Base-by-base conservation (phyloP, 805 yeast species). In the Kodamaea neixiangensis region DNA sequence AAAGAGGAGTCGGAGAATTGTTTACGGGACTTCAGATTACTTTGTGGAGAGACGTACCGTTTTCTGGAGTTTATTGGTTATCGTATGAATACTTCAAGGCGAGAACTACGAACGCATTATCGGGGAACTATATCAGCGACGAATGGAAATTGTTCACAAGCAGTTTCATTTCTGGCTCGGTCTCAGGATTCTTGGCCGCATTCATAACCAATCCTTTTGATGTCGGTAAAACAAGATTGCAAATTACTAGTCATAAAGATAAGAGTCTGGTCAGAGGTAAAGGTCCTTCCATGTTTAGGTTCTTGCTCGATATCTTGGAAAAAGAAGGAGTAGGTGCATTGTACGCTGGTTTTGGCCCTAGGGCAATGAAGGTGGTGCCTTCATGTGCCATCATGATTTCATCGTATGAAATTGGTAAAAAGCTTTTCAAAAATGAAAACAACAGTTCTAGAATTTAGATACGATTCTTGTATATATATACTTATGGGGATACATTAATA, bases 301-400 rank as follows among this genome's bases (percentile, higher is more conserved):
- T 80, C 65, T 76, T 94, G 69, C 62, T 67, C 25, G 74, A 77
- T 20, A 92, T 94, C 34, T 76, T 81, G 48, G 76, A 67, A 57
- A 77, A 71, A 17, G 99, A 94, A 67, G 99, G 99, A 0, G 44
- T 81, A n/a, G 64, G 75, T 3, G 93, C 97, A 0, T 71, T 94
- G n/a, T 94, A 87, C 63, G 88, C 89, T 34, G 99, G 99, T 0
- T 70, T 91, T 35, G 74, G 81, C 1, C 98, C 98, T 0, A 78
- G 99, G 56, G 80, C 93, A 6, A 70, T 93, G 66, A 94, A 94
- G 64, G 87, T 94, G 21, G 97, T 97, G 0, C 98, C 99, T 9
- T 85, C 97, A 13, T 94, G 99, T 77, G 99, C 99, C 1, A 93
- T 94, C 35, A 94, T 94, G 99, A 91, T 94, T 42, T 89, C 97